phyloP scores from a whole-genome alignment of 768 basidiomycete species.

The Amanita subjunquillea region DNA sequence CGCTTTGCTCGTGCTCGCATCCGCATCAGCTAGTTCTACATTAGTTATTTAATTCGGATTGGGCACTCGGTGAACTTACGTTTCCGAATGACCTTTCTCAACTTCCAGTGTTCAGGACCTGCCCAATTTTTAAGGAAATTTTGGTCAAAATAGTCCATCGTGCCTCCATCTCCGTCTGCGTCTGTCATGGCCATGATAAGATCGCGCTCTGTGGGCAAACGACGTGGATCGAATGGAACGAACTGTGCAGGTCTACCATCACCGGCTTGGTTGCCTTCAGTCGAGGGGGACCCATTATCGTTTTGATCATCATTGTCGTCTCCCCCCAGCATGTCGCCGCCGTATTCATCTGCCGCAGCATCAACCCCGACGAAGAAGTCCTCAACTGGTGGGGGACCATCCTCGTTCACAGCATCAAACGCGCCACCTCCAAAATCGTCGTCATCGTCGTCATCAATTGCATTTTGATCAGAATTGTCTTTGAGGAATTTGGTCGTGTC shows the following conservation, averaged over 20 bases:
- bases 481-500: slow-evolving; percentile 48
- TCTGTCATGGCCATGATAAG: slow-evolving; percentile 82
- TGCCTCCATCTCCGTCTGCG: slow-evolving; percentile 40
- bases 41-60: background rate
- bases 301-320: slow-evolving; percentile 27
- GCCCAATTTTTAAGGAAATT: slow-evolving; percentile 92
- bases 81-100: slow-evolving; percentile 70
- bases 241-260: slow-evolving; percentile 35
- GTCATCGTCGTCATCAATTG: slow-evolving; percentile 29
- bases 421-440: slow-evolving; percentile 28
- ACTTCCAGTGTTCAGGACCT: slow-evolving; percentile 97
- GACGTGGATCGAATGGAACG: slow-evolving; percentile 79
- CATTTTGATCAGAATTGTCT: slow-evolving; percentile 34
- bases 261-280: slow-evolving; percentile 27
- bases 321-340: slow-evolving; percentile 10
- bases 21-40: slow-evolving; percentile 16
- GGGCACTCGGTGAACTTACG: slow-evolving; percentile 33
- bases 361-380: slow-evolving; percentile 59
- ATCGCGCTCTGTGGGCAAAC: slow-evolving; percentile 66
- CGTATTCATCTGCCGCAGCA: slow-evolving; percentile 25
- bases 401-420: slow-evolving; percentile 32
- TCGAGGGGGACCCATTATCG: slow-evolving; percentile 35
- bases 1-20: slow-evolving; percentile 25
- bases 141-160: slow-evolving; percentile 87
- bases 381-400: slow-evolving; percentile 31